Conservation (phyloP, 2,329 filamentous ascomycete species). For the Sporothrix pallida region DNA sequence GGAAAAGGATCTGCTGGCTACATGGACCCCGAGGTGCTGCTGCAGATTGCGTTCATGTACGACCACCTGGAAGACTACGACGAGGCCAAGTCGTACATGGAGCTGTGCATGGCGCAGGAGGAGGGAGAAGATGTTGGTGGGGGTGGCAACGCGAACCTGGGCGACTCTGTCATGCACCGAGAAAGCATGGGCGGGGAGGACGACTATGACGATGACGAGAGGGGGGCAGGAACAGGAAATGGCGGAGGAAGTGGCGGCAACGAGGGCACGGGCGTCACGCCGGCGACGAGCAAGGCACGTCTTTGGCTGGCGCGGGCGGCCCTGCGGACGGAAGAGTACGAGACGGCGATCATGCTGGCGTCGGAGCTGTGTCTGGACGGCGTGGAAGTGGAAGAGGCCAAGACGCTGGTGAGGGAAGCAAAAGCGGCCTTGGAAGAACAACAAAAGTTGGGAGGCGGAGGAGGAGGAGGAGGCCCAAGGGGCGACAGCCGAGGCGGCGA, state of each 20-base stretch:
- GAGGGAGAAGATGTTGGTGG: constrained; percentile 61
- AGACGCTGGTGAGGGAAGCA: constrained; percentile 86
- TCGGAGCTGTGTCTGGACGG: constrained; percentile 95
- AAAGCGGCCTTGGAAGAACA: constrained; percentile 70
- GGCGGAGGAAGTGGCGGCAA: constrained; percentile 48
- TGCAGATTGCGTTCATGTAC: constrained; percentile 89
- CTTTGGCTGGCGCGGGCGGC: constrained; percentile 91
- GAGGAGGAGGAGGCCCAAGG: too few species aligned
- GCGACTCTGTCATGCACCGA: constrained; percentile 61
- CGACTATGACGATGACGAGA: constrained; percentile 47
- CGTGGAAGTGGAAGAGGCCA: constrained; percentile 95
- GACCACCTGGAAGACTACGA: constrained; percentile 77
- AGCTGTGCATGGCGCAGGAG: constrained; percentile 91
- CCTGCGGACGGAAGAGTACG: constrained; percentile 75
- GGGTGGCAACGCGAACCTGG: constrained; percentile 41
- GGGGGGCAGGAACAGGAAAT: constrained; percentile 35
- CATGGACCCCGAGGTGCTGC: constrained; percentile 87
- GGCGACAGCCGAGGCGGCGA: not conserved
- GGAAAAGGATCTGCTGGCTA: constrained; percentile 52
- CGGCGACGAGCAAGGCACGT: constrained; percentile 87
- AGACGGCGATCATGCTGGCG: constrained; percentile 77
- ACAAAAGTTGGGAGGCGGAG: not conserved
- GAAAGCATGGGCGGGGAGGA: constrained; percentile 53
- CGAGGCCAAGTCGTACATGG: constrained; percentile 92
- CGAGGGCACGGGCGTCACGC: constrained; percentile 65